Conservation (phyloP, 495 filamentous ascomycete species). For the Penicillium daleae region DNA sequence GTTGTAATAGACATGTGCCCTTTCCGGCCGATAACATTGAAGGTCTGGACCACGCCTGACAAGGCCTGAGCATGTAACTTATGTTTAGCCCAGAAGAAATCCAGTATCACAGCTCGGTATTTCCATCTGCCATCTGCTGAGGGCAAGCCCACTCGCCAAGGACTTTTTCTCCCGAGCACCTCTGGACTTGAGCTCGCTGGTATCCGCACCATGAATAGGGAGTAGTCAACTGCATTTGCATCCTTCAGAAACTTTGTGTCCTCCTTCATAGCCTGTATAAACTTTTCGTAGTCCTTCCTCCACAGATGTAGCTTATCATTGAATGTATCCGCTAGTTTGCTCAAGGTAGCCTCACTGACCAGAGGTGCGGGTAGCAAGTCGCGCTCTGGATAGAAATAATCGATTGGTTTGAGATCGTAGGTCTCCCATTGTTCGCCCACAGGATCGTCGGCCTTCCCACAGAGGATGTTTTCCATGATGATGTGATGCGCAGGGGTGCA, state of each 20-base stretch:
- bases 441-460: slow-evolving; percentile 51
- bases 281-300: slow-evolving; percentile 49
- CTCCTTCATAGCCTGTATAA: slow-evolving; percentile 51
- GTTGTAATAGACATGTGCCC: slow-evolving; percentile 76
- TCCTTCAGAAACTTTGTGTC: slow-evolving; percentile 64
- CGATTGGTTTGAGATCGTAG: slow-evolving; percentile 71
- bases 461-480: slow-evolving; percentile 73
- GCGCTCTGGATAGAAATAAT: slow-evolving; percentile 73
- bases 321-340: slow-evolving; percentile 64
- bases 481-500: slow-evolving; percentile 67
- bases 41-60: slow-evolving; percentile 62
- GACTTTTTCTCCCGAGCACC: slow-evolving; percentile 32
- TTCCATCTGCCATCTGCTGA: slow-evolving; percentile 65
- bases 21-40: slow-evolving; percentile 58
- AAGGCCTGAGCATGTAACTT: slow-evolving; percentile 62
- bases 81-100: slow-evolving; percentile 76
- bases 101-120: slow-evolving; percentile 64
- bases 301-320: slow-evolving; percentile 63
- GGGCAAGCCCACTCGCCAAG: slow-evolving; percentile 60
- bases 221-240: slow-evolving; percentile 70
- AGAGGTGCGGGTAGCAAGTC: slow-evolving; percentile 64
- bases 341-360: slow-evolving; percentile 60
- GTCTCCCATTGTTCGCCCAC: slow-evolving; percentile 60
- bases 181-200: slow-evolving; percentile 42
- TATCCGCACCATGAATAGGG: slow-evolving; percentile 65